Conservation (phyloP, 768 basidiomycete species). For the Lactarius hatsudake region DNA sequence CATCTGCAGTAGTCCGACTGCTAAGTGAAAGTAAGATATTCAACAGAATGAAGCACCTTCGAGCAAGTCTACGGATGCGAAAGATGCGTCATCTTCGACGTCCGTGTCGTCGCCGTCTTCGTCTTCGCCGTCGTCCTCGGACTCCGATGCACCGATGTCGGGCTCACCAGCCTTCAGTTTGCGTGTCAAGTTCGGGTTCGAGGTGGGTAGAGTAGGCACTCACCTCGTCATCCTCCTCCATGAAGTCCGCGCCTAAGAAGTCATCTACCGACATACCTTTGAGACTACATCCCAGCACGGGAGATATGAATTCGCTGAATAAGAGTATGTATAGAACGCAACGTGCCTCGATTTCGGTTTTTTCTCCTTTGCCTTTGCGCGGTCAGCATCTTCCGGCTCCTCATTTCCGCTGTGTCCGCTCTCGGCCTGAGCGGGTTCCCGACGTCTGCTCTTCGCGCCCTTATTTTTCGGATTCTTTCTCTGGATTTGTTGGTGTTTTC, state of each 20-base stretch:
- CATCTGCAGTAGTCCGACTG: constrained; percentile 43
- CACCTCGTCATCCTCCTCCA: constrained; percentile 60
- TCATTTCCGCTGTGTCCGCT: constrained; percentile 31
- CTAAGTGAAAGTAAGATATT: constrained; percentile 6
- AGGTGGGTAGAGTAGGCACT: constrained; percentile 16
- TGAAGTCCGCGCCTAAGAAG: constrained; percentile 68
- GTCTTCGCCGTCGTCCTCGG: constrained; percentile 37
- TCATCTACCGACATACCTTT: constrained; percentile 73
- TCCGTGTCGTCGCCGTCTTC: constrained; percentile 38
- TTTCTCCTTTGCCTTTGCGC: constrained; percentile 29
- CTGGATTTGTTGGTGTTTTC: constrained; percentile 72
- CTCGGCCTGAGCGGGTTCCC: constrained; percentile 31
- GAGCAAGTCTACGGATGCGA: constrained; percentile 75
- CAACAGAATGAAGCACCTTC: constrained; percentile 48
- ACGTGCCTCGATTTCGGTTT: constrained; percentile 28
- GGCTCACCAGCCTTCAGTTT: constrained; percentile 31
- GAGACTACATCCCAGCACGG: constrained; percentile 33
- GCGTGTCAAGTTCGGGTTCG: not conserved
- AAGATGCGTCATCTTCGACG: constrained; percentile 64
- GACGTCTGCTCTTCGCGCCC: constrained; percentile 31
- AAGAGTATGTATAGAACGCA: not conserved
- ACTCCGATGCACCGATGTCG: constrained; percentile 42
- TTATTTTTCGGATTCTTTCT: constrained; percentile 67
- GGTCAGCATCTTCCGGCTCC: not conserved
- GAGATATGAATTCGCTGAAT: not conserved